Conservation (phyloP, 495 filamentous ascomycete species). For the Lasiosphaeria miniovina region DNA sequence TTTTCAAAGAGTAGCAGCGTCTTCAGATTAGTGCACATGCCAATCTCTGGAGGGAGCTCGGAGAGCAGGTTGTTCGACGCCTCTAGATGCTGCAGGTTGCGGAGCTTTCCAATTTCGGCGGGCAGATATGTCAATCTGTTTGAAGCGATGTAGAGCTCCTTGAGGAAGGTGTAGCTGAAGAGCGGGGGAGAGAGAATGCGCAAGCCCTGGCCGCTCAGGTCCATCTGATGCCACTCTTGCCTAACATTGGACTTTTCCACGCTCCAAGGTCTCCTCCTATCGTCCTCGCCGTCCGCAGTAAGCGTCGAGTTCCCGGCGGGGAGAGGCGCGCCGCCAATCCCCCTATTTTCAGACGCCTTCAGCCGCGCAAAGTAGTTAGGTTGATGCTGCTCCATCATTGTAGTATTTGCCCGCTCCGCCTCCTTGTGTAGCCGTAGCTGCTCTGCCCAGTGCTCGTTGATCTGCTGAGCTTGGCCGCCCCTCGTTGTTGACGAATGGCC, state of each 20-base stretch:
- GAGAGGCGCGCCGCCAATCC: constrained; percentile 45
- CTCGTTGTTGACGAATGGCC: constrained; percentile 53
- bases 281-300: constrained; percentile 59
- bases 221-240: constrained; percentile 86
- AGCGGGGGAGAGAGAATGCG: constrained; percentile 72
- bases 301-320: constrained; percentile 32
- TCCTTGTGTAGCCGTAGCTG: constrained; percentile 77
- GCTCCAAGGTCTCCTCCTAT: constrained; percentile 59
- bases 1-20: constrained; percentile 86
- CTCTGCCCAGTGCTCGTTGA: constrained; percentile 82
- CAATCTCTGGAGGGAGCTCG: constrained; percentile 85
- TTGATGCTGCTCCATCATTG: constrained; percentile 56
- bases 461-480: constrained; percentile 42
- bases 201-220: constrained; percentile 90
- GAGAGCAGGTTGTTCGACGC: constrained; percentile 81
- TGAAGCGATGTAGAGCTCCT: constrained; percentile 84
- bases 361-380: constrained; percentile 54
- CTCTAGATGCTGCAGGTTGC: constrained; percentile 76
- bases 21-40: constrained; percentile 88
- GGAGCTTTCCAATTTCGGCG: constrained; percentile 71
- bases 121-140: constrained; percentile 82
- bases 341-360: constrained; percentile 54
- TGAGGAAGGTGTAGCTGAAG: constrained; percentile 82
- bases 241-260: constrained; percentile 55
- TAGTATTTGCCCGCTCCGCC: constrained; percentile 63